phyloP scores from a whole-genome alignment of 2,329 filamentous ascomycete genomes.

The Fusarium sp. region DNA sequence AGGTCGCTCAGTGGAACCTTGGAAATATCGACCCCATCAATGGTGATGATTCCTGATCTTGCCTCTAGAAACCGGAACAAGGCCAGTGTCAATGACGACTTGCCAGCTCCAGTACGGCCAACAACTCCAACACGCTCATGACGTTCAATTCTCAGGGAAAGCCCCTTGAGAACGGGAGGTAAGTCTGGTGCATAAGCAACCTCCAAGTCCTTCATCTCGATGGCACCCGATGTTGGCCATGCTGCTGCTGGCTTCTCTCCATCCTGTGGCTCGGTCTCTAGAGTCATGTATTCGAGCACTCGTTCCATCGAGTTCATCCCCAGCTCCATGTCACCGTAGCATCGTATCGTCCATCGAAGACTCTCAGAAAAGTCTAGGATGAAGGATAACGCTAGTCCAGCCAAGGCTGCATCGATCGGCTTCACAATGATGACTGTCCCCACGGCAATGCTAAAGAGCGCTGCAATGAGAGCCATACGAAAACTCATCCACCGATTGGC shows the following conservation, averaged over 20 bases:
- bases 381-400: constrained; percentile 77
- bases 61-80: constrained; percentile 79
- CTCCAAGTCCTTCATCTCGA: constrained; percentile 75
- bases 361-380: constrained; percentile 70
- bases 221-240: constrained; percentile 75
- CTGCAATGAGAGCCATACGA: constrained; percentile 72
- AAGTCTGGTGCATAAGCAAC: constrained; percentile 74
- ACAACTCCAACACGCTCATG: constrained; percentile 76
- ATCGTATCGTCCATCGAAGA: constrained; percentile 69
- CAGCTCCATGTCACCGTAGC: constrained; percentile 74
- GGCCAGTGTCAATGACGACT: constrained; percentile 75
- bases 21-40: constrained; percentile 77
- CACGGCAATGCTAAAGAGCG: constrained; percentile 69
- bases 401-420: constrained; percentile 71
- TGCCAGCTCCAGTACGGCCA: constrained; percentile 78
- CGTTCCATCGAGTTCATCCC: constrained; percentile 80
- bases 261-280: constrained; percentile 70
- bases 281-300: constrained; percentile 75
- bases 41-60: constrained; percentile 66
- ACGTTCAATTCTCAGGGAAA: constrained; percentile 68
- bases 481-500: constrained; percentile 79
- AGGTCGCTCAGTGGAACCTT: constrained; percentile 72
- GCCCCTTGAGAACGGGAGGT: constrained; percentile 71
- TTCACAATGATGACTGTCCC: constrained; percentile 68
- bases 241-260: constrained; percentile 69